Percentiles rank a stretch among this genome's conserved stretches.
Conservation (phyloP, 805 yeast species). For the Pichia nanzhaoensis region DNA sequence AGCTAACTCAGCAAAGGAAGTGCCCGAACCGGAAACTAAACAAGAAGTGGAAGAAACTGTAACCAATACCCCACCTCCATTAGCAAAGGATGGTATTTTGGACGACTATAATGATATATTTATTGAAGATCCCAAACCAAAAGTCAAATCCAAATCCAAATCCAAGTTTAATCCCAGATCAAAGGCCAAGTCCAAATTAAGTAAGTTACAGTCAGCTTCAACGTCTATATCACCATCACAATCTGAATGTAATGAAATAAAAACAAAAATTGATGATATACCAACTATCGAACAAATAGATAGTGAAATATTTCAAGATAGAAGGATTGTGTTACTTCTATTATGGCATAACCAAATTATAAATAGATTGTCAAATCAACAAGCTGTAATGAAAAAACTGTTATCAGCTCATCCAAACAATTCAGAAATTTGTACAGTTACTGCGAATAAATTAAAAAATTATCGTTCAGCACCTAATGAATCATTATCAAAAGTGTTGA, state of each 20-base stretch:
- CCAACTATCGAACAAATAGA: conserved; percentile 18
- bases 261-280: conserved; percentile 11
- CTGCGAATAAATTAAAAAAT: conserved; percentile 25
- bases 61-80: neutral
- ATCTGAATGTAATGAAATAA: neutral
- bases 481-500: conserved; percentile 9
- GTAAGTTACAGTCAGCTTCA: too few relatives aligned
- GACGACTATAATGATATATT: neutral
- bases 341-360: conserved; percentile 28
- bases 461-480: conserved; percentile 9
- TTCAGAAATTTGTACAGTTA: conserved; percentile 23
- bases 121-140: neutral
- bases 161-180: neutral
- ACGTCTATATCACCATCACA: neutral
- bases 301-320: conserved; percentile 24
- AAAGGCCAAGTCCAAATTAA: too few relatives aligned
- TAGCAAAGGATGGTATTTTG: neutral
- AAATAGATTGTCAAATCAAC: conserved; percentile 24
- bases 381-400: conserved; percentile 15
- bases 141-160: neutral
- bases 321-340: conserved; percentile 22
- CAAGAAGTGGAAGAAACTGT: too few relatives aligned
- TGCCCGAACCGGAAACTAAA: too few relatives aligned
- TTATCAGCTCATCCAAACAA: conserved; percentile 8
- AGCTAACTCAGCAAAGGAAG: too few relatives aligned